Conservation (phyloP, 805 yeast species). For the Cyberlindnera maclurae region DNA sequence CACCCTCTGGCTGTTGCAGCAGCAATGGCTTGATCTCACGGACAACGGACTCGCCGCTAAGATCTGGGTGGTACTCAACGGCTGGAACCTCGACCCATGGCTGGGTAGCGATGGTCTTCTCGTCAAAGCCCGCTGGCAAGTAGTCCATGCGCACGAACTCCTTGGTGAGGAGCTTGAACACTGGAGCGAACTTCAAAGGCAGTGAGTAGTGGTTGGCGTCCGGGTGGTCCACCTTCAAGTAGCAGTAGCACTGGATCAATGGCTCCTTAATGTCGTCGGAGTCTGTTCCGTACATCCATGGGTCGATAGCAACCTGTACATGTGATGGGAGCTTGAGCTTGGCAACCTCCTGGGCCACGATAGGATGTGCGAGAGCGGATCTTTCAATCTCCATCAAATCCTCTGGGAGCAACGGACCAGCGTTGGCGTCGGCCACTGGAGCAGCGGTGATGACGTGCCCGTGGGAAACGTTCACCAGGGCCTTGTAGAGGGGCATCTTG, state of each 20-base stretch:
- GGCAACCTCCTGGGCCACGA: conserved; percentile 54
- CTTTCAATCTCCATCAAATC: conserved; percentile 52
- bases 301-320: conserved; percentile 53
- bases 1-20: conserved; percentile 72
- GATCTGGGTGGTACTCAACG: conserved; percentile 70
- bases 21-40: conserved; percentile 66
- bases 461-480: conserved; percentile 57
- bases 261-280: conserved; percentile 43
- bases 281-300: conserved; percentile 86
- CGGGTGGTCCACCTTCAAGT: conserved; percentile 58
- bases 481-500: conserved; percentile 52
- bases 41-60: conserved; percentile 40
- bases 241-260: conserved; percentile 70
- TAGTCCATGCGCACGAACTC: conserved; percentile 66
- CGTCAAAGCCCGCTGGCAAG: conserved; percentile 68
- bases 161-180: conserved; percentile 52
- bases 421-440: conserved; percentile 50
- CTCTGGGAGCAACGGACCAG: conserved; percentile 68
- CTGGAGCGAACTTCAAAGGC: conserved; percentile 70
- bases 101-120: conserved; percentile 41
- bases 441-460: conserved; percentile 55
- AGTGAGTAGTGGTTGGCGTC: conserved; percentile 72
- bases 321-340: conserved; percentile 56
- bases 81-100: conserved; percentile 55
- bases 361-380: conserved; percentile 45